Percentiles rank a stretch among this genome's conserved stretches.
Conservation (phyloP, 495 filamentous ascomycete genomes). For the Amphirosellinia nigrospora region DNA sequence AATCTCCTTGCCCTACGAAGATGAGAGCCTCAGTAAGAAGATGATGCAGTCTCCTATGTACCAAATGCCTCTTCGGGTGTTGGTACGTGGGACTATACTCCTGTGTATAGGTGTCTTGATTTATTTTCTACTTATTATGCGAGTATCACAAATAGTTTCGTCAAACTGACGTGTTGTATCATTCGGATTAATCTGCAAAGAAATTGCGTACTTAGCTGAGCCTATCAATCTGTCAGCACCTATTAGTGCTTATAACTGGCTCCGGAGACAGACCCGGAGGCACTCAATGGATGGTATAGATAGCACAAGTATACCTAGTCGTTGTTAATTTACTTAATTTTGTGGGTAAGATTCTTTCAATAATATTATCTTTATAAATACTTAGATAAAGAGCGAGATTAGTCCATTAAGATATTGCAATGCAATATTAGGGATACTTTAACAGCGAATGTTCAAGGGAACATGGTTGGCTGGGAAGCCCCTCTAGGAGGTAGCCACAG, state of each 20-base stretch:
- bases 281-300: neutral
- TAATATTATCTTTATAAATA: neutral
- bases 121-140: too few species aligned
- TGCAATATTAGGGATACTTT: too few species aligned
- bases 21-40: neutral
- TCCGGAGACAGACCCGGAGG: too few species aligned
- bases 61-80: neutral
- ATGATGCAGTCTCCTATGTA: neutral
- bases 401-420: neutral
- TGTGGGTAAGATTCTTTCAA: neutral
- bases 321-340: neutral
- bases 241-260: slow-evolving; percentile 18
- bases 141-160: neutral
- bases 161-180: neutral
- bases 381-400: neutral
- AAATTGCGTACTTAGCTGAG: neutral
- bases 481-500: too few species aligned
- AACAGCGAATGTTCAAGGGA: too few species aligned
- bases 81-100: neutral
- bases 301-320: too few species aligned
- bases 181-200: neutral
- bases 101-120: neutral
- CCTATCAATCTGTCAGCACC: neutral
- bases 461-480: neutral
- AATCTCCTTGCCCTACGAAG: slow-evolving; percentile 13